Evolutionary conservation across 1,139 yeast species (phyloP).

Genomic region (Taphrina sp.): DNA sequence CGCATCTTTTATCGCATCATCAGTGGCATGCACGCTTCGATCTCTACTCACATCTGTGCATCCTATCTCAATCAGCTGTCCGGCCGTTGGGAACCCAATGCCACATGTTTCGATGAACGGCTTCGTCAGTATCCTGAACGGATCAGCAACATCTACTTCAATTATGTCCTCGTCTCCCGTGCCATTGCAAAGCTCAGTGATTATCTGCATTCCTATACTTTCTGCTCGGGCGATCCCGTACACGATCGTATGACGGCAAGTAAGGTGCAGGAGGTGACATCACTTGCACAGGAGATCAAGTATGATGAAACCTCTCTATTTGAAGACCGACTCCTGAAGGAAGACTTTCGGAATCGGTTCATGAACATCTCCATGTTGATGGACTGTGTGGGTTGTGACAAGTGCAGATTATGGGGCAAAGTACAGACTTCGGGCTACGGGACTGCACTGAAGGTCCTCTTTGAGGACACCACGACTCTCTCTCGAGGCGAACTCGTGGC

Average conservation of each 20-base stretch:
- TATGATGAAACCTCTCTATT: conserved; percentile 60
- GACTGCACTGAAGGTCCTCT: conserved; percentile 83
- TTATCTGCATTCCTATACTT: conserved; percentile 52
- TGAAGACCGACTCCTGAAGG: conserved; percentile 56
- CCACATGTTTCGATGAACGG: conserved; percentile 77
- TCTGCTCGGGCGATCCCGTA: conserved; percentile 49
- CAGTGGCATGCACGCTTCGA: conserved; percentile 94
- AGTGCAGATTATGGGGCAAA: conserved; percentile 98
- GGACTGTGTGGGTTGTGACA: conserved; percentile 98
- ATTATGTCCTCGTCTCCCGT: conserved; percentile 82
- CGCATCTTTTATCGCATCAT: conserved; percentile 80
- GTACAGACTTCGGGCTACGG: conserved; percentile 96
- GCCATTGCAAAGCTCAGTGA: conserved; percentile 66
- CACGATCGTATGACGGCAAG: conserved; percentile 27
- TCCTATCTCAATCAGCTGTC: conserved; percentile 73
- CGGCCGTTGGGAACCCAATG: conserved; percentile 80
- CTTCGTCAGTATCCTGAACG: conserved; percentile 91
- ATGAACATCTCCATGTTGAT: conserved; percentile 85
- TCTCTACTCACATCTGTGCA: conserved; percentile 87
- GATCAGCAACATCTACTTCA: conserved; percentile 82
- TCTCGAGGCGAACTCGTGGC: conserved; percentile 88
- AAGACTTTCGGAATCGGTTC: conserved; percentile 81
- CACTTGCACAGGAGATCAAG: conserved; percentile 47
- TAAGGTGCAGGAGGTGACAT: conserved; percentile 31
- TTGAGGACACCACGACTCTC: conserved; percentile 52